phyloP scores from a whole-genome alignment of 176 grass and related monocot genomes.

The Thalia dealbata region DNA sequence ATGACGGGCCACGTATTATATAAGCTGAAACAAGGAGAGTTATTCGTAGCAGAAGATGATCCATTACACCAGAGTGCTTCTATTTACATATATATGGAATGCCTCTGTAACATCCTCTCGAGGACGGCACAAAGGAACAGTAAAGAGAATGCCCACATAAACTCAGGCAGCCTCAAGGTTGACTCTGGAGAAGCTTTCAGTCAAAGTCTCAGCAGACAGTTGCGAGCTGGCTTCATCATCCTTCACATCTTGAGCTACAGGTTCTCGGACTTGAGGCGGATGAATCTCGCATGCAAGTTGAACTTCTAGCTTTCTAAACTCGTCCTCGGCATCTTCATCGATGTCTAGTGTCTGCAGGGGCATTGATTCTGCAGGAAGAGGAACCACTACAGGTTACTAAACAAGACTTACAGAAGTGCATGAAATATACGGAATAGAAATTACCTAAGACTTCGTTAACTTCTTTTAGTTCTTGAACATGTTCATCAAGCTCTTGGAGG shows the following conservation, averaged over 20 bases:
- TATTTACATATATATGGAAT: not conserved
- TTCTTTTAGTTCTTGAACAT: constrained; percentile 63
- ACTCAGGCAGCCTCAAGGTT: constrained; percentile 49
- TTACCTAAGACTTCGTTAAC: constrained; percentile 56
- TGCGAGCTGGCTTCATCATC: constrained; percentile 24
- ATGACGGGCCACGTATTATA: too few species aligned
- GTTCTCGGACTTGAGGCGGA: constrained; percentile 25
- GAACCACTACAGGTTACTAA: not conserved
- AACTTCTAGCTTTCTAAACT: constrained; percentile 65
- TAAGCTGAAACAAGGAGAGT: too few species aligned
- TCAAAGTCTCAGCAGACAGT: constrained; percentile 35
- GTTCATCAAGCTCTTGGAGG: constrained; percentile 64
- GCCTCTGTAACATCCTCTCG: not conserved
- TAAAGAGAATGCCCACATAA: not conserved
- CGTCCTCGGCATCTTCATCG: constrained; percentile 61
- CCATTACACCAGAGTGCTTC: not conserved
- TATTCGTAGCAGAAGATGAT: too few species aligned
- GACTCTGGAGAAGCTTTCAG: constrained; percentile 45
- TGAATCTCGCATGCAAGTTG: constrained; percentile 41
- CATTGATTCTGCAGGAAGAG: constrained; percentile 44
- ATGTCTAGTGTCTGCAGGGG: constrained; percentile 29
- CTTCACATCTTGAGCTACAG: constrained; percentile 13
- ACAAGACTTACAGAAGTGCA: not conserved
- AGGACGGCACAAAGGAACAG: not conserved
- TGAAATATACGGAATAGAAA: not conserved